Conservation (phyloP, 352 stramenopile genomes). For the Albugo laibachii region DNA sequence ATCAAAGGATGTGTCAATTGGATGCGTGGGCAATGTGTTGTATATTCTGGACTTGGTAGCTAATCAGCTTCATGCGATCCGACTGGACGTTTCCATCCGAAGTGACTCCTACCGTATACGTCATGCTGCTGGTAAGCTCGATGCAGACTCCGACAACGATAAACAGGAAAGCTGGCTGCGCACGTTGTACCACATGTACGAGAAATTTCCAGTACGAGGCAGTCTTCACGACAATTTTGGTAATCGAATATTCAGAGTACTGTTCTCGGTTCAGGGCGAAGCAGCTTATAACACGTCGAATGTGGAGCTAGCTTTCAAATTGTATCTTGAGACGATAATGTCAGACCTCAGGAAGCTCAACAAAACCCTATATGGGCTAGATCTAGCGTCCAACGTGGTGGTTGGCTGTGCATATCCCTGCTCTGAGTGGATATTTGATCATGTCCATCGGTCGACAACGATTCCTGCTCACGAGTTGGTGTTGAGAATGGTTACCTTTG, state of each 20-base stretch:
- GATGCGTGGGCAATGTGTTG: conserved; percentile 14
- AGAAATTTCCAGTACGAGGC: conserved; percentile 25
- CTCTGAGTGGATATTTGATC: not conserved
- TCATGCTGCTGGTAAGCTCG: conserved; percentile 12
- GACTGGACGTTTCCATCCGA: conserved; percentile 12
- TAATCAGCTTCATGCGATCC: conserved; percentile 6
- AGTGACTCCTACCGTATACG: conserved; percentile 35
- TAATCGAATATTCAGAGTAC: not conserved
- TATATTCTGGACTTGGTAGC: conserved; percentile 11
- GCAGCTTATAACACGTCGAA: not conserved
- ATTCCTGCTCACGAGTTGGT: not conserved
- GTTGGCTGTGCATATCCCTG: not conserved
- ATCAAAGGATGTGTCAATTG: conserved; percentile 4
- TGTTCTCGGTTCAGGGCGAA: not conserved
- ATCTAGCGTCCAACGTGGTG: conserved; percentile 3
- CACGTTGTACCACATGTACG: conserved; percentile 20
- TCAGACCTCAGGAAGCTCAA: conserved; percentile 25
- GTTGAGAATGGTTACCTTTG: conserved; percentile 24
- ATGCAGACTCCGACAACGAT: conserved; percentile 2
- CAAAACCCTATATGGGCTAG: conserved; percentile 24
- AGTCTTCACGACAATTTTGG: not conserved
- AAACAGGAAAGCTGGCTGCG: conserved; percentile 8
- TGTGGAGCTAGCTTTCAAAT: not conserved
- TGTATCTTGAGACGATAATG: conserved; percentile 23
- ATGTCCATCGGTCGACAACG: too few relatives aligned